These are phyloP conservation scores for Fraxinus velutina DNA, from an alignment of 305 asterid species.

Conservation along the genomic window DNA sequence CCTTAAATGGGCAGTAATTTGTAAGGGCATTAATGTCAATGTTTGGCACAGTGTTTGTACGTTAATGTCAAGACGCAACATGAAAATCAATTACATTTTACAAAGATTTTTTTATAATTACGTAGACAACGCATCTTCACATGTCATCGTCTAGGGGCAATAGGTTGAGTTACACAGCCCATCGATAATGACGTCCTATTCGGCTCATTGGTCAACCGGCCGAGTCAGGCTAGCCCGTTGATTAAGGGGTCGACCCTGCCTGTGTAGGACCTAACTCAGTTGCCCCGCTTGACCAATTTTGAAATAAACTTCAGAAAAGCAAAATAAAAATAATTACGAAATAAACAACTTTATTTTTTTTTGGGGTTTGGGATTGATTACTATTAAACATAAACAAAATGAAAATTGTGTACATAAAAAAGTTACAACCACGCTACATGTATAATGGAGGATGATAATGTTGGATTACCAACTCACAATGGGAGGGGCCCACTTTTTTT, in stretches of 20 bases:
- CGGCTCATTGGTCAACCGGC: neutral
- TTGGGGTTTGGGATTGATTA: neutral
- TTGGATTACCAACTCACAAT: too few species aligned
- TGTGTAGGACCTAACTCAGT: neutral
- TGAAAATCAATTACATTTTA: too few species aligned
- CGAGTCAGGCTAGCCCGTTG: neutral
- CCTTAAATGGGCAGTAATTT: neutral
- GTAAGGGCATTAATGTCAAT: neutral
- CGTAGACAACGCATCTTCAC: neutral
- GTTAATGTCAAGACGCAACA: too few species aligned
- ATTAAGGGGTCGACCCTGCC: neutral
- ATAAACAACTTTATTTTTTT: neutral
- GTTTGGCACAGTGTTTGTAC: neutral
- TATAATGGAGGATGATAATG: too few species aligned
- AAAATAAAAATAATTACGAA: neutral
- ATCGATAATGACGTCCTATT: neutral
- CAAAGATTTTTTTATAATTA: neutral
- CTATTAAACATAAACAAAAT: neutral
- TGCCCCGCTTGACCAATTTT: neutral
- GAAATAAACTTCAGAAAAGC: too few species aligned
- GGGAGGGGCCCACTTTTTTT: too few species aligned
- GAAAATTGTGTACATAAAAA: neutral
- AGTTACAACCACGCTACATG: too few species aligned
- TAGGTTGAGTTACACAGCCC: neutral
- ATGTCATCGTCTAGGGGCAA: neutral